Evolutionary conservation across 2,329 filamentous ascomycete species (phyloP), one percentile per base, ranked within the genome.

Genomic region (Ophiognomonia clavigignenti-juglandacearum): DNA sequence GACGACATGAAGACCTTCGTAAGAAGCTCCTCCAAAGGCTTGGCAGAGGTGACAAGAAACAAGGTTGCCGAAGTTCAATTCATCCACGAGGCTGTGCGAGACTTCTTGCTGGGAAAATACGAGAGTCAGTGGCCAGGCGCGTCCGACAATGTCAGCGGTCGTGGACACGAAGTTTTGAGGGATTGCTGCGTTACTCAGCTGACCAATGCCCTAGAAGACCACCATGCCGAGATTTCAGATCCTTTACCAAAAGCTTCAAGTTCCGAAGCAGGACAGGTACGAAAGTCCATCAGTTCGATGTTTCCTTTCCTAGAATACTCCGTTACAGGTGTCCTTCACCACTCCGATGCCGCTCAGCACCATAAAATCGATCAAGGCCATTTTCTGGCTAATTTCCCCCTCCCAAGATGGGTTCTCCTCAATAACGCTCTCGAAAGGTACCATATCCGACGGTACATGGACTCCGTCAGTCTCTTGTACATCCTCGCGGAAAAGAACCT

Each of bases 21-120:
- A 0, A 56, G 68, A 0, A 61, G 58, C 31, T 68, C 60, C 0
- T 80, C 76, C 0, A 79, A 78, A 54, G 76, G 77, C 0, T 61
- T 80, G 8, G 69, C 67, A 0, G 73, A 78, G 45, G 50, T 69
- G 1, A 69, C 65, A 0, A 64, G 56, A 14, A 55, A 58, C 0
- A 54, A 60, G 11, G 3, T 16, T 0, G 52, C 56, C 0, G 68
- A 52, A 0, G 69, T 78, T 1, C 75, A 79, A 48, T 80, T 78
- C 56, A 77, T 78, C 6, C 74, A 78, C 35, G 71, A 77, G 52
- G 74, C 74, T 0, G 71, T 77, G 0, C 57, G 65, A 1, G 73
- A 77, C 10, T 77, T 71, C 38, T 59, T 31, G 29, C 29, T 31
- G 4, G 29, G 29, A 5, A 5, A n/a, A 31, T 31, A 31, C 29